These are phyloP conservation scores for Hibiscus trionum DNA, from an alignment of 345 rosid species.

Conservation along the genomic window DNA sequence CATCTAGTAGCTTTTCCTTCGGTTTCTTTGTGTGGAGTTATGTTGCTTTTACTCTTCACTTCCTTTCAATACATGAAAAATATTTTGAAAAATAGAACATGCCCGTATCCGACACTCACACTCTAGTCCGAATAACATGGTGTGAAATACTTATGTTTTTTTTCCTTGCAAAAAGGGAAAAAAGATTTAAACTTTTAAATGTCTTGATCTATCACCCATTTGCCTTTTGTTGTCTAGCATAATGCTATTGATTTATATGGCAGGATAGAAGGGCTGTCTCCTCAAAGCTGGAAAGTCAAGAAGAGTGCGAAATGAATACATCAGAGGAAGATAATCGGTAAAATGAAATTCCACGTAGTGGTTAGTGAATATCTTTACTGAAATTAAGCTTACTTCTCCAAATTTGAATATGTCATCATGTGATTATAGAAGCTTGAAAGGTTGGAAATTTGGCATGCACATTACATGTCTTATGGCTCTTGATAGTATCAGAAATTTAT, in stretches of 20 bases:
- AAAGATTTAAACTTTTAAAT: not conserved
- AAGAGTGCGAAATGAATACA: slow-evolving; percentile 21
- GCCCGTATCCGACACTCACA: not conserved
- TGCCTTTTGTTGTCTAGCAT: slow-evolving; percentile 9
- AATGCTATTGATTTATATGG: slow-evolving; percentile 6
- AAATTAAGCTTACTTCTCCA: not conserved
- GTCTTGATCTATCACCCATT: slow-evolving; percentile 1
- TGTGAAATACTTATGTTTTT: not conserved
- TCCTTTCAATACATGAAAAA: not conserved
- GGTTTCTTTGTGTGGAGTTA: not conserved
- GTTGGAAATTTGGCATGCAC: not conserved
- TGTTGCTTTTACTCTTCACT: not conserved
- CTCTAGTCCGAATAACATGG: not conserved
- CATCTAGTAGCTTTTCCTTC: not conserved
- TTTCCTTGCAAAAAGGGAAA: not conserved
- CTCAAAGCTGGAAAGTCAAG: slow-evolving; percentile 30
- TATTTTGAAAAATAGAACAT: not conserved
- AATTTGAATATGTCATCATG: not conserved
- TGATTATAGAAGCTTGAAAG: not conserved
- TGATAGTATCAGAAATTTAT: slow-evolving; percentile 1
- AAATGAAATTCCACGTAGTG: slow-evolving; percentile 1
- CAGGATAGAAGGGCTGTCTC: slow-evolving; percentile 55
- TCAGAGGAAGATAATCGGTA: slow-evolving; percentile 36
- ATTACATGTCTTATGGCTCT: not conserved
- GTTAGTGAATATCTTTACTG: not conserved